Percentiles rank a stretch among this genome's conserved stretches.
These are phyloP conservation scores for Mortierella sp. DNA, from an alignment of 371 early-diverging fungal species.

Conservation along the genomic window DNA sequence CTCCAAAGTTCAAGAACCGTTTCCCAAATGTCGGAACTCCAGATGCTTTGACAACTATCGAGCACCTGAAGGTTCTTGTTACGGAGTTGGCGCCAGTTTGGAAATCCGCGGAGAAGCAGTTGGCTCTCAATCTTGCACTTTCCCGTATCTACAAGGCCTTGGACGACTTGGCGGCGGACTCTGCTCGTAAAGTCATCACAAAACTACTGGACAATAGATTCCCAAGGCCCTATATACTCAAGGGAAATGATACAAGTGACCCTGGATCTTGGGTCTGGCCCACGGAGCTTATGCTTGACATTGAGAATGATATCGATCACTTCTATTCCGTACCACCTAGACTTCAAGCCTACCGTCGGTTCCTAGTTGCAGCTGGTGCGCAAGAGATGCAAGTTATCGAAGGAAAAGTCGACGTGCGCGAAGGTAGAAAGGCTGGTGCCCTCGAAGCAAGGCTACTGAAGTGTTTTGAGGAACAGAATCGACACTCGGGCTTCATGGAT, in stretches of 20 bases:
- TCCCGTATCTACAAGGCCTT: constrained; percentile 10
- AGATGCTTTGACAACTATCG: background rate
- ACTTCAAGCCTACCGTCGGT: constrained; percentile 3
- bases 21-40: background rate
- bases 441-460: constrained; percentile 12
- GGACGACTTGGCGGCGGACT: background rate
- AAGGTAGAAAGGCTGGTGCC: background rate
- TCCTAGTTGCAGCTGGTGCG: constrained; percentile 22
- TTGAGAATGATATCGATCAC: constrained; percentile 10
- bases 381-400: constrained; percentile 11
- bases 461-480: constrained; percentile 27
- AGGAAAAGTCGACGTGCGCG: constrained; percentile 15
- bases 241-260: constrained; percentile 13
- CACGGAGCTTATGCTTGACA: constrained; percentile 24
- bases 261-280: constrained; percentile 16
- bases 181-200: too few relatives aligned
- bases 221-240: constrained; percentile 17
- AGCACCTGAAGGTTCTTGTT: constrained; percentile 15
- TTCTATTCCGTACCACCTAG: constrained; percentile 3
- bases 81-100: constrained; percentile 10
- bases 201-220: background rate
- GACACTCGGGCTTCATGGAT: constrained; percentile 32
- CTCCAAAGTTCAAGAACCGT: background rate
- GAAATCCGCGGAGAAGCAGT: constrained; percentile 7
- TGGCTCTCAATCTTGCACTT: background rate